Conservation (phyloP, 805 yeast species). For the Cyberlindnera americana region DNA sequence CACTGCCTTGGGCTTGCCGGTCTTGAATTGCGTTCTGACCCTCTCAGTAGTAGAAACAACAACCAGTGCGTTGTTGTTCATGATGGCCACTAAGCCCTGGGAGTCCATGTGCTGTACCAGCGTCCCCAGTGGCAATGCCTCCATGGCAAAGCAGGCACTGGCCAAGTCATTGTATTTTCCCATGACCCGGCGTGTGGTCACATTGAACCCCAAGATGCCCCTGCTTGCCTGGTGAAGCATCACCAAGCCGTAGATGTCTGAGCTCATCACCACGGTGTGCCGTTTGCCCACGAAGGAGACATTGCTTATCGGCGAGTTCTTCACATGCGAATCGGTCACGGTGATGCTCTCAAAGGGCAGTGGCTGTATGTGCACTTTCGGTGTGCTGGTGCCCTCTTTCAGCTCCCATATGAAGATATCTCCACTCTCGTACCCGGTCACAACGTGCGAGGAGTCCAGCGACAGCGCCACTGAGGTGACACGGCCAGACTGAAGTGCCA, state of each 20-base stretch:
- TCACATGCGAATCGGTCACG: slow-evolving; percentile 31
- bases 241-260: slow-evolving; percentile 55
- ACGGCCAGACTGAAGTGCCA: slow-evolving; percentile 37
- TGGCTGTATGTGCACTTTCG: slow-evolving; percentile 25
- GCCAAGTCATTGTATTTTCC: slow-evolving; percentile 42
- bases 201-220: slow-evolving; percentile 48
- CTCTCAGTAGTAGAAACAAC: slow-evolving; percentile 54
- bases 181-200: slow-evolving; percentile 45
- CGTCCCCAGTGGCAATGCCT: slow-evolving; percentile 59
- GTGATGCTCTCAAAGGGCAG: slow-evolving; percentile 11
- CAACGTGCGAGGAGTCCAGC: slow-evolving; percentile 64
- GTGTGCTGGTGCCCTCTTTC: slow-evolving; percentile 30
- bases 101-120: slow-evolving; percentile 50
- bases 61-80: slow-evolving; percentile 47
- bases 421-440: slow-evolving; percentile 68
- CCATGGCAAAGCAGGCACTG: slow-evolving; percentile 39
- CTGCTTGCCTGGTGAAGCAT: slow-evolving; percentile 62
- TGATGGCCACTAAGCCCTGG: slow-evolving; percentile 56
- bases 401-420: slow-evolving; percentile 67
- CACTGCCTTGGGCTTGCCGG: slow-evolving; percentile 43
- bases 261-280: slow-evolving; percentile 52
- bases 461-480: slow-evolving; percentile 59
- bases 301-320: slow-evolving; percentile 35
- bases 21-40: slow-evolving; percentile 49
- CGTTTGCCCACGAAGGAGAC: slow-evolving; percentile 46